These are phyloP conservation scores for Penicillium soppii DNA, from an alignment of 495 filamentous ascomycete species.

Conservation along the genomic window DNA sequence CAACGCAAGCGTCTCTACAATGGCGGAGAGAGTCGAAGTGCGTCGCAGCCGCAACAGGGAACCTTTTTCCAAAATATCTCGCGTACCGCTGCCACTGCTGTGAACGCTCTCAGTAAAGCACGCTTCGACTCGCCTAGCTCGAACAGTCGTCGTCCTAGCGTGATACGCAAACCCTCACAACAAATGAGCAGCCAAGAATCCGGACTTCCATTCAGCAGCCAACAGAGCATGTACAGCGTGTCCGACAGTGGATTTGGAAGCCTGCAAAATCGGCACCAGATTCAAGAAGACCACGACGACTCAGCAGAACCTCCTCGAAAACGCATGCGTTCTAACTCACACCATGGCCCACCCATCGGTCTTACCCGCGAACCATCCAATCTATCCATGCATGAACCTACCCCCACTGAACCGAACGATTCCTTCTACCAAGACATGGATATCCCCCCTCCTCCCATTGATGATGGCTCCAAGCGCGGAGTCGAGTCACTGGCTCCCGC, in stretches of 20 bases:
- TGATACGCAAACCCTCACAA: slow-evolving; percentile 57
- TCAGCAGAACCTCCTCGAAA: slow-evolving; percentile 81
- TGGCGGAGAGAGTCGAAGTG: slow-evolving; percentile 62
- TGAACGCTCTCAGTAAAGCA: slow-evolving; percentile 94
- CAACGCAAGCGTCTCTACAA: slow-evolving; percentile 89
- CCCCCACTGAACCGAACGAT: slow-evolving; percentile 83
- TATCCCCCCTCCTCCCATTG: slow-evolving; percentile 45
- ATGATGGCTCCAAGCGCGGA: slow-evolving; percentile 55
- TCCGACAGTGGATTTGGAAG: slow-evolving; percentile 66
- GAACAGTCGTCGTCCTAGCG: slow-evolving; percentile 49
- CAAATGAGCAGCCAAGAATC: slow-evolving; percentile 64
- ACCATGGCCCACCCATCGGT: slow-evolving; percentile 43
- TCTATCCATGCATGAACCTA: slow-evolving; percentile 49
- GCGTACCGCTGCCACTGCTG: slow-evolving; percentile 82
- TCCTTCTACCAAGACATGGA: slow-evolving; percentile 72
- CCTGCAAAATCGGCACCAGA: slow-evolving; percentile 41
- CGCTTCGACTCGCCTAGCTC: slow-evolving; percentile 78
- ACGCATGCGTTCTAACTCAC: slow-evolving; percentile 59
- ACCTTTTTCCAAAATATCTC: slow-evolving; percentile 98
- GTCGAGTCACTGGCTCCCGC: slow-evolving; percentile 70
- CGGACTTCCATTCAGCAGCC: slow-evolving; percentile 54
- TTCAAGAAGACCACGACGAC: slow-evolving; percentile 55
- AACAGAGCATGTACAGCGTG: slow-evolving; percentile 66
- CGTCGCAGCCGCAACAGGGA: slow-evolving; percentile 64
- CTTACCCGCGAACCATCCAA: slow-evolving; percentile 38